Evolutionary conservation across 2,329 filamentous ascomycete species (phyloP), one percentile per base, ranked within the genome.

Genomic region (Teratosphaeria viscida): DNA sequence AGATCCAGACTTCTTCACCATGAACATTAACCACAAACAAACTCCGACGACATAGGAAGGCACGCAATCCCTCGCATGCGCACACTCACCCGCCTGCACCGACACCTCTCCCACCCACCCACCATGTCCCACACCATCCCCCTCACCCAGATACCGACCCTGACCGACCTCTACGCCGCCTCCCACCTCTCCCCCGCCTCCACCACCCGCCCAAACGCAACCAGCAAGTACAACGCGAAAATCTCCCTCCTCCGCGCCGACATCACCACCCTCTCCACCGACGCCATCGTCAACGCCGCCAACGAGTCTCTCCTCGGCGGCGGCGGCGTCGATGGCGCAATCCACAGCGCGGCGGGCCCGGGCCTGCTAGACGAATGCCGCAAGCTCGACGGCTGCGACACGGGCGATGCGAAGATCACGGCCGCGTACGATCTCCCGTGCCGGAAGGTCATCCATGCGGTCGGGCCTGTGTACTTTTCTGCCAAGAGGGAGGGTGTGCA

Each of bases 201-300:
- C 26, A 57, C 61, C 53, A 65, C 62, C 32, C 74, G 77, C 10
- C 65, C 71, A 23, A 74, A 78, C 7, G 83, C 81, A n/a, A 71
- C 64, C 10, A 64, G 66, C 19, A 66, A 73, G 10, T 77, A 88
- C 75, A 95, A 95, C 76, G 75, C 83, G 70, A 85, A 83, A 63
- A 80, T 96, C 67, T 83, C 82, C 54, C 76, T 92, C 43, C 80
- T 90, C 64, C 82, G 83, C 59, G 83, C 84, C 66, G 90, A 96
- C 73, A 95, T 97, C 73, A 96, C 92, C 14, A 85, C 79, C 14
- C 82, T 97, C 3, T 72, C 80, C 35, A 81, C 91, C 54, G 89
- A 91, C 69, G 87, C 88, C 64, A 94, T 96, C 66, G 92, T 97
- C 72, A 97, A 97, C 72, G 92, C 94, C 0, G 92, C 94, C 53